A percentile compares a stretch with the other conserved stretches of the same genome.
These are phyloP conservation scores for Hericium rajendrae DNA, from an alignment of 768 basidiomycete species.

Conservation along the genomic window DNA sequence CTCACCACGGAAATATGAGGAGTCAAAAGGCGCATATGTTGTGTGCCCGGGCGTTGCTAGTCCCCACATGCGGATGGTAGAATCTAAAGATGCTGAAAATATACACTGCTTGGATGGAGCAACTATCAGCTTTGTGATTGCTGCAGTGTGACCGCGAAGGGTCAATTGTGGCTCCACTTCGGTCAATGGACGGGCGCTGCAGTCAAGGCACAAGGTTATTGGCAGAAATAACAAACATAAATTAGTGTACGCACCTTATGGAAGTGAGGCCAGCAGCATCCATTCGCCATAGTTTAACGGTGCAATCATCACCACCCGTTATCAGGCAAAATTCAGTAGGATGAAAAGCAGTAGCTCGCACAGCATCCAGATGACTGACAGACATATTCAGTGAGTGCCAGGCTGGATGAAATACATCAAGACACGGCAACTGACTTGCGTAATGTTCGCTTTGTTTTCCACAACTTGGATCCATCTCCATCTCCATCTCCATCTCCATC, in stretches of 20 bases:
- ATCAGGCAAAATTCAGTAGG: slow-evolving; percentile 77
- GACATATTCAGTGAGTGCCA: slow-evolving; percentile 5
- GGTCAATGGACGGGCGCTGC: slow-evolving; percentile 48
- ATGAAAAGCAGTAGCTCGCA: slow-evolving; percentile 85
- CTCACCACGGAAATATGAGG: slow-evolving; percentile 63
- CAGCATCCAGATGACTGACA: slow-evolving; percentile 83
- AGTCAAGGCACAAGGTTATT: slow-evolving; percentile 26
- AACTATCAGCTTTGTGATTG: slow-evolving; percentile 80
- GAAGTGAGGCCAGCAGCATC: slow-evolving; percentile 68
- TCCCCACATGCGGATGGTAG: slow-evolving; percentile 87
- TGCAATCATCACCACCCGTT: slow-evolving; percentile 92
- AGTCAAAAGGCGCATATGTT: slow-evolving; percentile 88
- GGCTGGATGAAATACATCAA: slow-evolving; percentile 1
- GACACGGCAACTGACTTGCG: slow-evolving; percentile 57
- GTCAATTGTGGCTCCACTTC: slow-evolving; percentile 93
- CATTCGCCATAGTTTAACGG: slow-evolving; percentile 93
- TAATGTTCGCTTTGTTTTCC: slow-evolving; percentile 81
- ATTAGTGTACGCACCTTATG: slow-evolving; percentile 49
- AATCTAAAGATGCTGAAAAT: slow-evolving; percentile 90
- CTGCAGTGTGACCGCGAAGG: slow-evolving; percentile 84
- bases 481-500: slow-evolving; percentile 68
- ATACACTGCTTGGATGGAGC: slow-evolving; percentile 67
- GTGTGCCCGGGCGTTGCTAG: slow-evolving; percentile 69
- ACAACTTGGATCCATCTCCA: slow-evolving; percentile 61
- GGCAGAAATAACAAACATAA: slow-evolving; percentile 3